Conservation (phyloP, 805 yeast species). For the Metschnikowia orientalis region DNA sequence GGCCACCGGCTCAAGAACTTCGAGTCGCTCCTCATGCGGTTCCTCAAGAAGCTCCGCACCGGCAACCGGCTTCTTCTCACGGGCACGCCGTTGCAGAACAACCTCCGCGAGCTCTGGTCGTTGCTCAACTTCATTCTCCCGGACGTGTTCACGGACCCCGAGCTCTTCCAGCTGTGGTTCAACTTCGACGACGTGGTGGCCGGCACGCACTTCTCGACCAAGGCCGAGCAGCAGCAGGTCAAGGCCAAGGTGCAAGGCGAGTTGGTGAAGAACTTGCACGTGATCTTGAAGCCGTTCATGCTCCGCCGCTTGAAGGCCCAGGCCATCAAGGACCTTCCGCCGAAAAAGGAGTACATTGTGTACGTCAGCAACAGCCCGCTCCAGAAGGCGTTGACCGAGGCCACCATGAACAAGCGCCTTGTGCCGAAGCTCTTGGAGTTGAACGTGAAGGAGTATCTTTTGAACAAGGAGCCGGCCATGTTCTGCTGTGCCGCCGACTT, state of each 20-base stretch:
- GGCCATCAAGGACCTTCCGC: constrained; percentile 67
- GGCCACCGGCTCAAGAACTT: constrained; percentile 90
- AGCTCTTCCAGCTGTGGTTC: constrained; percentile 90
- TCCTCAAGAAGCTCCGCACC: constrained; percentile 62
- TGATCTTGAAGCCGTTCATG: constrained; percentile 83
- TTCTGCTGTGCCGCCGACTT: constrained; percentile 19
- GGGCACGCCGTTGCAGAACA: constrained; percentile 96
- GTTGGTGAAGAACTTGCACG: constrained; percentile 73
- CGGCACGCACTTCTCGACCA: constrained; percentile 23
- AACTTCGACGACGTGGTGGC: constrained; percentile 63
- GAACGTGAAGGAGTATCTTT: constrained; percentile 49
- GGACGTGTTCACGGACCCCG: constrained; percentile 86
- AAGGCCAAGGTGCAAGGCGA: constrained; percentile 49
- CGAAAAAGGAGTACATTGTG: constrained; percentile 83
- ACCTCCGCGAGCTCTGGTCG: constrained; percentile 88
- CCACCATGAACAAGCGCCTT: constrained; percentile 44
- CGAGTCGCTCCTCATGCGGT: constrained; percentile 68
- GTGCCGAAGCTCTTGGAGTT: constrained; percentile 43
- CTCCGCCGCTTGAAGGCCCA: constrained; percentile 75
- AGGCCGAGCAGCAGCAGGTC: constrained; percentile 47
- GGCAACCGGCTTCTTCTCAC: constrained; percentile 76
- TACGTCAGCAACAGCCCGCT: constrained; percentile 61
- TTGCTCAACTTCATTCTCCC: constrained; percentile 86
- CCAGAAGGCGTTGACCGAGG: constrained; percentile 63
- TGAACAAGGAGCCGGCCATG: constrained; percentile 30